Evolutionary conservation across 805 yeast genomes (phyloP), one percentile per base, ranked within the genome.

Genomic region (Cyberlindnera misumaiensis): DNA sequence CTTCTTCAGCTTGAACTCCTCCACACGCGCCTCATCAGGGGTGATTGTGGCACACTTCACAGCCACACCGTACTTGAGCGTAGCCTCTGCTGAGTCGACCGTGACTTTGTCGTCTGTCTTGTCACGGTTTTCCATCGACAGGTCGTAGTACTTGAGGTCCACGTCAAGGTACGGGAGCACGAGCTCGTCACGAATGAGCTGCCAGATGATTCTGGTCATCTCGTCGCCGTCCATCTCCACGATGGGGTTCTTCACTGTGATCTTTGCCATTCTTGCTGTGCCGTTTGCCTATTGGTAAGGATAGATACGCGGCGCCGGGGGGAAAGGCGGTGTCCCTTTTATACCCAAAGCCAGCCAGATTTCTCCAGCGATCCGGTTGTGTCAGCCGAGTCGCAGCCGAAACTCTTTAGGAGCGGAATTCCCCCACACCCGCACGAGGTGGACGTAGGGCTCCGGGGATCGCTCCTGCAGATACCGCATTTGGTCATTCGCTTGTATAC

Each of bases 141-240:
- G 70, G 60, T 90, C 97, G 67, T 84, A 90, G 69, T 90, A 90
- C 63, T 87, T 82, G 60, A 90, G 73, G 56, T 90, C 94, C 37
- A 90, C 72, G 54, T 90, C 84, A 55, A 90, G 67, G 63, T 77
- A 89, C 22, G 97, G 97, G 37, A 73, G 65, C 56, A 90, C 79
- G 62, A 90, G 74, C 64, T 86, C 76, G 49, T 86, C 90, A 62
- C 83, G 85, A 65, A 90, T 90, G 53, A 80, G 63, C 51, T 85
- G 73, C 97, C 97, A 90, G 69, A 90, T 90, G 62, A 90, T 87
- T 60, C 97, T 75, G 58, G 97, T 90, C 85, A 83, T 86, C 67
- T 90, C 97, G 64, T 90, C 97, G 47, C 97, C 97, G 55, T 90
- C 97, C 83, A 90, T 77, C 62, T 90, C 97, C 47, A 90, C 97